Percentiles rank a stretch among this genome's conserved stretches.
phyloP scores from a whole-genome alignment of 2,329 filamentous ascomycete species.

The Claviceps pazoutovae region DNA sequence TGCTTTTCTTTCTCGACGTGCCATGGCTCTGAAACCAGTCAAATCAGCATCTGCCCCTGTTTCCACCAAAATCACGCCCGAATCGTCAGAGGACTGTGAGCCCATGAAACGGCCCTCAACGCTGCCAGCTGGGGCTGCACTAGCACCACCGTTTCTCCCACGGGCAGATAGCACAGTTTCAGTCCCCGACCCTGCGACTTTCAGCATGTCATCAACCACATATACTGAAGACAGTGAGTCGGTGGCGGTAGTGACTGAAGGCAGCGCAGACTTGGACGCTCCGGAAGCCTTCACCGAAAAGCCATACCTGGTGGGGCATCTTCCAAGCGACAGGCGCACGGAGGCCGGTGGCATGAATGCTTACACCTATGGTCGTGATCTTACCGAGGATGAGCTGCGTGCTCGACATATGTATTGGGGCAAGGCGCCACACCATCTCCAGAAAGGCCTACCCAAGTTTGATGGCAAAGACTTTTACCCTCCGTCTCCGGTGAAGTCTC shows the following conservation, averaged over 20 bases:
- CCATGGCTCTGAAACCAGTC: conserved; percentile 14
- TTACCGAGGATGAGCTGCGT: conserved; percentile 44
- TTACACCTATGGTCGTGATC: conserved; percentile 40
- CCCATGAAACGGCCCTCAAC: conserved; percentile 20
- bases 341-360: conserved; percentile 29
- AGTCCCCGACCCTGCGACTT: conserved; percentile 3
- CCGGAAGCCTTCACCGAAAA: conserved; percentile 7
- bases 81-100: conserved; percentile 11
- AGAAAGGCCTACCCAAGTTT: conserved; percentile 45
- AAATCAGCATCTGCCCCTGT: conserved; percentile 14
- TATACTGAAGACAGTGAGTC: conserved; percentile 2
- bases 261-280: conserved; percentile 5
- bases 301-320: conserved; percentile 42
- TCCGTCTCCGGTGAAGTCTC: conserved; percentile 28
- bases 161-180: conserved; percentile 14
- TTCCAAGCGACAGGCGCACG: conserved; percentile 30
- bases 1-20: conserved; percentile 8
- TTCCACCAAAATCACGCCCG: conserved; percentile 9
- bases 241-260: not conserved
- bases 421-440: conserved; percentile 34
- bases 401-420: conserved; percentile 49
- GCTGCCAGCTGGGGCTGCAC: conserved; percentile 31
- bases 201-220: conserved; percentile 1
- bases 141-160: conserved; percentile 36
- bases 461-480: conserved; percentile 53